Evolutionary conservation across 1,139 yeast species (phyloP), one percentile per base, ranked within the genome.

Genomic region (Hyphopichia wangnamkhiaoensis): DNA sequence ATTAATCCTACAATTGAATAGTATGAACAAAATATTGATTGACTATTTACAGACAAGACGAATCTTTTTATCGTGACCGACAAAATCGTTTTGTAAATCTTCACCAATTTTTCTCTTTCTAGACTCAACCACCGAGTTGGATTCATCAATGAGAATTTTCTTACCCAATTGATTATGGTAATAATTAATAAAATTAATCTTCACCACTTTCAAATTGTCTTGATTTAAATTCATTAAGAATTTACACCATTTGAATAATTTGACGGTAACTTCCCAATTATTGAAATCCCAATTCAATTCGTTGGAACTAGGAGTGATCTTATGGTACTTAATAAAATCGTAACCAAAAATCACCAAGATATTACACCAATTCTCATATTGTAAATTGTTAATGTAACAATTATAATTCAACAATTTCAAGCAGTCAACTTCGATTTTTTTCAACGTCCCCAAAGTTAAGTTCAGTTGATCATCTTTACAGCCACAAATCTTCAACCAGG

Each of bases 401-500:
- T 76, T 68, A 67, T 82, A 84, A 48, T 80, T 71, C 41, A 86
- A 67, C 10, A 74, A 61, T 27, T 60, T 52, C 42, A 87, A 69
- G 30, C 84, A 68, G n/a, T 68, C 61, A 26, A 75, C 52, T 61
- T 87, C 95, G 43, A 81, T 67, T 10, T 54, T 51, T 43, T 69
- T 69, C 43, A 87, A 67, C 42, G 75, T 79, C 32, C 60, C 49
- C n/a, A 72, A 47, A 37, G 58, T 58, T 34, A 61, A 50, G 15
- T 49, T 43, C 13, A 46, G 38, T 9, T 35, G 46, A 16, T 47
- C 53, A 38, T 47, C 52, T 43, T 35, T 72, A 50, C 48, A 82
- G 1, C 94, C 93, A 37, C 88, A 78, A 37, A 87, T 81, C 53
- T 79, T 80, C 38, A 84, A 69, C 95, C 95, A 87, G n/a, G 86